These are phyloP conservation scores for Epichloe sp. DNA, from an alignment of 2,329 filamentous ascomycete species.

Conservation along the genomic window DNA sequence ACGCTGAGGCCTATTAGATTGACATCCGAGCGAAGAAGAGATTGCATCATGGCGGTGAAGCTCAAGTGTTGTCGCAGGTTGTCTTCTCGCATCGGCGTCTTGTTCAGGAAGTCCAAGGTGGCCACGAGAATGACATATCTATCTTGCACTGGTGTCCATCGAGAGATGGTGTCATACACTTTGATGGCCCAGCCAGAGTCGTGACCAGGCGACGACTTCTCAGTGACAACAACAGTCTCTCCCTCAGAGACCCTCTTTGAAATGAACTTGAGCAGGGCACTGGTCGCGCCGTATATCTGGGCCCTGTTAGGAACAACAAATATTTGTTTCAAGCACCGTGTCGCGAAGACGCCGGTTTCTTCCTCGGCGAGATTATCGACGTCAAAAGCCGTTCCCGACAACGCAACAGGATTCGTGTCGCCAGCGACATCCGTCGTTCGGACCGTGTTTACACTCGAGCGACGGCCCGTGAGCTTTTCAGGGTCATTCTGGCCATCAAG, in stretches of 20 bases:
- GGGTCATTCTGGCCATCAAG: constrained; percentile 55
- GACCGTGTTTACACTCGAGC: constrained; percentile 70
- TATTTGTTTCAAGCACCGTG: constrained; percentile 77
- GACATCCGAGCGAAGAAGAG: constrained; percentile 72
- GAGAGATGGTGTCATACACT: constrained; percentile 65
- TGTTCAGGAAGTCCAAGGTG: constrained; percentile 61
- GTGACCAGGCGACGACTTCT: constrained; percentile 24
- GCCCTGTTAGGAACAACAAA: constrained; percentile 70
- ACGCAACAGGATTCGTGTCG: constrained; percentile 54
- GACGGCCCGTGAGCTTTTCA: constrained; percentile 49
- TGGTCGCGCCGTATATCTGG: constrained; percentile 68
- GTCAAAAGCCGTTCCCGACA: constrained; percentile 72
- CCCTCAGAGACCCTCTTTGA: constrained; percentile 41
- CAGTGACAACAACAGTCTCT: constrained; percentile 38
- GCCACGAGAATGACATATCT: constrained; percentile 82
- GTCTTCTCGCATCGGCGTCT: constrained; percentile 54
- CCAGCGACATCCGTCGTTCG: constrained; percentile 47
- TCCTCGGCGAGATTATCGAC: constrained; percentile 84
- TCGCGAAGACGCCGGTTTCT: constrained; percentile 70
- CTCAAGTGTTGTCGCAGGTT: constrained; percentile 61
- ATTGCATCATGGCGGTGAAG: constrained; percentile 65
- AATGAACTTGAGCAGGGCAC: constrained; percentile 63
- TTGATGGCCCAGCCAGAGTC: constrained; percentile 67
- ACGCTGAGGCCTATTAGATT: constrained; percentile 93
- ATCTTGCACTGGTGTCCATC: constrained; percentile 88